Evolutionary conservation across 2,329 filamentous ascomycete genomes (phyloP), one percentile per base, ranked within the genome.

Genomic region (Fusarium globosum): DNA sequence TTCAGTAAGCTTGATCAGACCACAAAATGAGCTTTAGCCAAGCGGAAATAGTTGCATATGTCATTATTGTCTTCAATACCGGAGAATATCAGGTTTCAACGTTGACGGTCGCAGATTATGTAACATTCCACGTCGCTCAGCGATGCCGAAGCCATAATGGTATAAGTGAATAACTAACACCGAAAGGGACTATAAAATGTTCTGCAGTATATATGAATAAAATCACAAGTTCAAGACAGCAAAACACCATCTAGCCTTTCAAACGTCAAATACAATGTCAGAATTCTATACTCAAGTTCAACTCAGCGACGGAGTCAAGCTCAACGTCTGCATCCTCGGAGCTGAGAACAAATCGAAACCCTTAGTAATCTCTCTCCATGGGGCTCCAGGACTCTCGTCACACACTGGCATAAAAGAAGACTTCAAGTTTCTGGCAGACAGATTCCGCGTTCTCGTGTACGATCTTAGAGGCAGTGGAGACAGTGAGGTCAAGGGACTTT

Each of bases 311-410:
- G 56, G 64, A 36, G 42, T 13, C 30, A 69, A 57, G 12, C 49
- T 69, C 10, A 66, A 49, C n/a, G 64, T 68, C 7, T 62, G 56
- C 28, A 33, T 68, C n/a, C 48, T 69, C 8, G 66, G 66, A 12
- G 51, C 64, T 14, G 38, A 68, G 7, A 45, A 69, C 21, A 69
- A 68, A 13, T 51, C 38, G 3, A 69, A 62, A 2, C 64, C 64
- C 13, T n/a, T 69, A 18, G 4, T 62, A 1, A 52, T 62, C 12
- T 66, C 55, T 21, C 64, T 68, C 13, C 66, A 69, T 14, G 66
- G 66, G 0, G 66, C 64, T 1, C 63, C 66, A 0, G 66, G 66
- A 4, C 35, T 69, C 5, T 68, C 64, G 4, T 56, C 64, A 1
- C 66, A 69, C 9, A 36, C 41, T 0, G 58, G 53, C 4, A 39